phyloP scores from a whole-genome alignment of 2,329 filamentous ascomycete species.

The Plenodomus biglobosus region DNA sequence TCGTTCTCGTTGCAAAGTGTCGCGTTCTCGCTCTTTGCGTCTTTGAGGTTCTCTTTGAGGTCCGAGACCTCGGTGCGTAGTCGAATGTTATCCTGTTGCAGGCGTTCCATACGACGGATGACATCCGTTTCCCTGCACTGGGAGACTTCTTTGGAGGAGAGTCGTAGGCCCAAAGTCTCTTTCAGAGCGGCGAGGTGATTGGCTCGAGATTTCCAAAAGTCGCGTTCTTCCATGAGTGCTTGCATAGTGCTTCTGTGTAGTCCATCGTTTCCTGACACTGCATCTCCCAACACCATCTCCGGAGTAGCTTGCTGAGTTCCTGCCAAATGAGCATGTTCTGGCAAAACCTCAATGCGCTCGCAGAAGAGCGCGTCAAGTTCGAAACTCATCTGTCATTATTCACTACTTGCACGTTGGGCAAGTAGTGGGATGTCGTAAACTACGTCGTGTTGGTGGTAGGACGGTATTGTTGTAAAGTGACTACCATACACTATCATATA shows the following conservation, averaged over 20 bases:
- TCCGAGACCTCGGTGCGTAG: constrained; percentile 10
- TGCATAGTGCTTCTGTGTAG: constrained; percentile 3
- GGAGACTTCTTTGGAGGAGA: constrained; percentile 1
- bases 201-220: constrained; percentile 6
- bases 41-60: constrained; percentile 10
- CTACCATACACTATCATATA: too few species aligned
- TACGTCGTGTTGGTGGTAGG: too few species aligned
- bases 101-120: constrained; percentile 10
- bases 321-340: background rate
- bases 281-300: background rate
- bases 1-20: constrained; percentile 9
- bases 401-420: background rate
- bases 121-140: background rate
- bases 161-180: constrained; percentile 4
- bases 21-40: constrained; percentile 9
- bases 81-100: constrained; percentile 13
- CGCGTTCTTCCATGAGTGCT: constrained; percentile 4
- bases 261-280: background rate
- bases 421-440: too few species aligned
- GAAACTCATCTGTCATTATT: constrained; percentile 7
- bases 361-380: constrained; percentile 9
- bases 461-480: too few species aligned
- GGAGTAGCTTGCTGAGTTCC: background rate
- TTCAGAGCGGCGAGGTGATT: constrained; percentile 2
- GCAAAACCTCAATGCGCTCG: background rate